phyloP scores from a whole-genome alignment of 371 early-diverging fungal genomes.

The Choanephora cucurbitarum region DNA sequence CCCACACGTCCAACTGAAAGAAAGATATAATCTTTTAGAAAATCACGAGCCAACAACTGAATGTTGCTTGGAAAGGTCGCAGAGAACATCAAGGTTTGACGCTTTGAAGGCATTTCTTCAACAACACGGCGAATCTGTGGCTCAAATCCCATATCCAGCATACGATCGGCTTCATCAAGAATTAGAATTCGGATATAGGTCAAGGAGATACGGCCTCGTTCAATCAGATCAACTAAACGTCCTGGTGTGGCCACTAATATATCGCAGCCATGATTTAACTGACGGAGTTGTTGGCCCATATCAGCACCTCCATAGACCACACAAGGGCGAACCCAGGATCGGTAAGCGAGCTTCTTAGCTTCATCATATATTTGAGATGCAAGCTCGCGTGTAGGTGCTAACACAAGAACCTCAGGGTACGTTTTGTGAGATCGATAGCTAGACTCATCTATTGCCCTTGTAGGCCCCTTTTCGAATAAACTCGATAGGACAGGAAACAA shows the following conservation, averaged over 20 bases:
- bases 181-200: slow-evolving; percentile 82
- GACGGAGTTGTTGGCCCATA: slow-evolving; percentile 85
- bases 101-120: slow-evolving; percentile 83
- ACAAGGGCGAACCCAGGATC: slow-evolving; percentile 88
- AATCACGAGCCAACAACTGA: slow-evolving; percentile 91
- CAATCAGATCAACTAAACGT: slow-evolving; percentile 93
- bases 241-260: slow-evolving; percentile 98
- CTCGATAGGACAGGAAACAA: slow-evolving; percentile 56
- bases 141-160: slow-evolving; percentile 99
- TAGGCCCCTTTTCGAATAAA: slow-evolving; percentile 72
- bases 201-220: slow-evolving; percentile 85
- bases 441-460: slow-evolving; percentile 65
- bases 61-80: slow-evolving; percentile 97
- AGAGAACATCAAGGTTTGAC: slow-evolving; percentile 96
- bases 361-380: slow-evolving; percentile 38
- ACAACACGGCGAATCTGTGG: slow-evolving; percentile 97
- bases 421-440: slow-evolving; percentile 53
- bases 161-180: slow-evolving; percentile 99
- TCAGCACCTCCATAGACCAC: slow-evolving; percentile 98
- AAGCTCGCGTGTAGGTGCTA: slow-evolving; percentile 48
- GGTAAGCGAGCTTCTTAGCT: slow-evolving; percentile 83
- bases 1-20: slow-evolving; percentile 94
- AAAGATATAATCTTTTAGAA: slow-evolving; percentile 91
- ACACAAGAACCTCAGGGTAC: slow-evolving; percentile 38
- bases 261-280: slow-evolving; percentile 91